Conservation (phyloP, 345 rosid genomes). For the Lumnitzera littorea region DNA sequence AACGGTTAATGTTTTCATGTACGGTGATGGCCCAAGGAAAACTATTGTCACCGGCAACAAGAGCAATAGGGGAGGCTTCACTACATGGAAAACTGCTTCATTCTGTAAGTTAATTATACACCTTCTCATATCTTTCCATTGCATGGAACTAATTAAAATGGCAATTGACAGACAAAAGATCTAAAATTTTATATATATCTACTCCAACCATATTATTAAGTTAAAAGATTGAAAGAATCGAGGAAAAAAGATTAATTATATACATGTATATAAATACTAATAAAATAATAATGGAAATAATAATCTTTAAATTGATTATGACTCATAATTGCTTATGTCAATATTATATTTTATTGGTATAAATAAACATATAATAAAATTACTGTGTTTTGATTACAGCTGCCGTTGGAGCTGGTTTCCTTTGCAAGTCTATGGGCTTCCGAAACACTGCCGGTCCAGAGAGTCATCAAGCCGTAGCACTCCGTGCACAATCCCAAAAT, state of each 20-base stretch:
- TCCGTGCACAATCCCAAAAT: slow-evolving; percentile 42
- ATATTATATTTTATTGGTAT: too few species aligned
- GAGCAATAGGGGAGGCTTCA: slow-evolving; percentile 9
- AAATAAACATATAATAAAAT: background rate
- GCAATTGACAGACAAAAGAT: background rate
- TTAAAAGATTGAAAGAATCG: background rate
- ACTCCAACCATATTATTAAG: background rate
- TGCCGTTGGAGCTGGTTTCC: slow-evolving; percentile 48
- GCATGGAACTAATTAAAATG: background rate
- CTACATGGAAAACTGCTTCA: slow-evolving; percentile 28
- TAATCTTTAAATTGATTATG: too few species aligned
- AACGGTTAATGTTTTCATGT: slow-evolving; percentile 28
- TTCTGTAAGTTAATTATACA: slow-evolving; percentile 22
- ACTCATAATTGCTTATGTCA: too few species aligned
- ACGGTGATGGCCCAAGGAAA: slow-evolving; percentile 45
- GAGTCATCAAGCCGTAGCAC: slow-evolving; percentile 72
- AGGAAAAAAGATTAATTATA: too few species aligned
- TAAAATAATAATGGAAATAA: too few species aligned
- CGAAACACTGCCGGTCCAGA: slow-evolving; percentile 64
- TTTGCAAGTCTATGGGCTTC: slow-evolving; percentile 56
- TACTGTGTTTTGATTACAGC: slow-evolving; percentile 20
- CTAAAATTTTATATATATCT: too few species aligned
- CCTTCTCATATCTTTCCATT: too few species aligned
- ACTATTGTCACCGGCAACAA: slow-evolving; percentile 38
- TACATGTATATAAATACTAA: too few species aligned